Evolutionary conservation across 495 filamentous ascomycete genomes (phyloP), one percentile per base, ranked within the genome.

Genomic region (Tuber magnatum): DNA sequence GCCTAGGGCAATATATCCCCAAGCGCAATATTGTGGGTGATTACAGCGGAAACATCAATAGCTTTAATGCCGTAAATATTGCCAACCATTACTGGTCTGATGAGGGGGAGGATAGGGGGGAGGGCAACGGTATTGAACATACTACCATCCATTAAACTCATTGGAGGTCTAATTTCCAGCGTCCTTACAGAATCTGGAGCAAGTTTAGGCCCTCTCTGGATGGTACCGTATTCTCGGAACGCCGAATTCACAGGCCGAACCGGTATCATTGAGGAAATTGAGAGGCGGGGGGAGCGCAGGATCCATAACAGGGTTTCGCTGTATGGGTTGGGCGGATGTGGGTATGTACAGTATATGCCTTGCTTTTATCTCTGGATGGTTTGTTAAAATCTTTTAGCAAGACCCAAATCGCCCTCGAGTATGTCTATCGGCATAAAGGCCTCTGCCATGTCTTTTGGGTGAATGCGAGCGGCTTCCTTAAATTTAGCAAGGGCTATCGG

Each of bases 381-480:
- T 8, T 28, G 24, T 48, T 75, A 77, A 75, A 75, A 41, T 68
- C 68, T 18, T 51, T 51, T 71, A 86, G 84, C 18, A 87, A 87
- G 77, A 85, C 85, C 9, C 85, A 87, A 71, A 83, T 86, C 51
- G 86, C 86, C 8, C 84, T 88, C 70, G 84, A 87, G 72, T 86
- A 84, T 77, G 81, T 79, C 32, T 86, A 85, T 76, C 40, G 18
- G 28, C 71, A 38, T 18, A 41, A 69, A 24, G 32, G 69, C 28
- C 68, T 24, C 18, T 28, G 32, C 7, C 80, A 76, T 68, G 77
- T 86, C 35, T 84, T 87, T 71, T 87, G 84, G 86, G 77, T 86
- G 8, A 80, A 82, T 74, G 84, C 80, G 32, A 74, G 79, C 14
- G 83, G 56, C 70, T 28, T 68, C 39, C 74, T 75, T 4, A 75